A percentile compares a stretch with the other conserved stretches of the same genome.
Conservation (phyloP, 495 filamentous ascomycete species). For the Hypoxylon fuscum region DNA sequence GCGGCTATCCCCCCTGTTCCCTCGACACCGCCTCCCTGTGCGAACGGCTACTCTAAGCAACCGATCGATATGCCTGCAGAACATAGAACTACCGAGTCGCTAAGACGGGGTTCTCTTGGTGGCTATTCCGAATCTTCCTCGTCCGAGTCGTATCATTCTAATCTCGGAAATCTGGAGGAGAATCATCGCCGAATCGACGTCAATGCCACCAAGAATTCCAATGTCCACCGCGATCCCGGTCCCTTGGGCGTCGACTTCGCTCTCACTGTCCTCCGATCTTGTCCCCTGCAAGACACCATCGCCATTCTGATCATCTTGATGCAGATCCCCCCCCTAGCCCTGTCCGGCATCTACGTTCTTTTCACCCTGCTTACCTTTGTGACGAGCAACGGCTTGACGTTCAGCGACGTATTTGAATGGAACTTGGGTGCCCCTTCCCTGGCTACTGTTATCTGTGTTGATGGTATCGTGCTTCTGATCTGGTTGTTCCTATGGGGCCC, state of each 20-base stretch:
- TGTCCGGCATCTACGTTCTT: constrained; percentile 90
- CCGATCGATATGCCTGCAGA: constrained; percentile 53
- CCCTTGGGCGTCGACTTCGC: constrained; percentile 69
- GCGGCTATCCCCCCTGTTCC: constrained; percentile 51
- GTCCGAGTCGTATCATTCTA: constrained; percentile 53
- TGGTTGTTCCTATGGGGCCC: constrained; percentile 93
- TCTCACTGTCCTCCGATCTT: constrained; percentile 87
- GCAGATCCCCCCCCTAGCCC: constrained; percentile 90
- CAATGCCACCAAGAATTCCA: constrained; percentile 71
- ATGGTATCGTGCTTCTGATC: constrained; percentile 78
- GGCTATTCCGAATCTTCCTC: constrained; percentile 60
- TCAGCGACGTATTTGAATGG: constrained; percentile 61
- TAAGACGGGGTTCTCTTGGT: constrained; percentile 57
- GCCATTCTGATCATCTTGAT: constrained; percentile 97
- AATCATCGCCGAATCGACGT: constrained; percentile 69
- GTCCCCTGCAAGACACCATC: constrained; percentile 93
- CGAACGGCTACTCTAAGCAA: constrained; percentile 51
- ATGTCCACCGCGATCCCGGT: constrained; percentile 68
- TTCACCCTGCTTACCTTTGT: constrained; percentile 96
- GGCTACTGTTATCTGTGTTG: constrained; percentile 81
- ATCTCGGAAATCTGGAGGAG: constrained; percentile 53
- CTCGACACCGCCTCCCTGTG: constrained; percentile 45
- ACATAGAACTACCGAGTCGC: constrained; percentile 48
- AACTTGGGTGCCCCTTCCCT: constrained; percentile 73
- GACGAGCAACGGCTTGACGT: constrained; percentile 62